These are phyloP conservation scores for Malassezia japonica DNA, from an alignment of 1,284 basidiomycete species.

Conservation along the genomic window DNA sequence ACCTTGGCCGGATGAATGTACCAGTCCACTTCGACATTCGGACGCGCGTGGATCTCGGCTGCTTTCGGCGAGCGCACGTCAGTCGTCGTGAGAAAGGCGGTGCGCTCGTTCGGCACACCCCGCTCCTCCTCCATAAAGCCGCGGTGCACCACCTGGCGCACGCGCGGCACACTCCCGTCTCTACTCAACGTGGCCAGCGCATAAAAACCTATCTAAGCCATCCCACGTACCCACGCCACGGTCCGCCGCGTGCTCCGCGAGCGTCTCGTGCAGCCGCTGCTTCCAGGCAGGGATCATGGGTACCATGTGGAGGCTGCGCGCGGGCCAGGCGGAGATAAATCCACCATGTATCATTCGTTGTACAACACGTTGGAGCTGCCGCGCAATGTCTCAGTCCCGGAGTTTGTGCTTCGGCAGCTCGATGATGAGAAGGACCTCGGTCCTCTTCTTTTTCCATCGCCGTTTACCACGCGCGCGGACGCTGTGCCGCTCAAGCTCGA, in stretches of 20 bases:
- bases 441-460: constrained; percentile 22
- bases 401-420: constrained; percentile 30
- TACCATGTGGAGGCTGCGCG: not conserved
- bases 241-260: not conserved
- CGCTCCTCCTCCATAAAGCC: constrained; percentile 14
- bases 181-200: not conserved
- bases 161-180: constrained; percentile 1
- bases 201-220: constrained; percentile 7
- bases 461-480: constrained; percentile 18
- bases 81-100: constrained; percentile 3
- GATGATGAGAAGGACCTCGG: constrained; percentile 18
- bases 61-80: constrained; percentile 12
- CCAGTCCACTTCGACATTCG: constrained; percentile 13
- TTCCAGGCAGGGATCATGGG: constrained; percentile 4
- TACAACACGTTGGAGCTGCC: constrained; percentile 22
- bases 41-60: not conserved
- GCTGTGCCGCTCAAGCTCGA: constrained; percentile 25
- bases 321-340: not conserved
- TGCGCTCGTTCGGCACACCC: not conserved
- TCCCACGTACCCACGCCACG: not conserved
- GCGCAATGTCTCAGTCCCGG: constrained; percentile 23
- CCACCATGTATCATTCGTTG: constrained; percentile 31
- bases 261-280: not conserved
- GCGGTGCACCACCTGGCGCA: constrained; percentile 15
- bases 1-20: constrained; percentile 1